Base-by-base conservation (phyloP, 2,329 filamentous ascomycete species). In the Sarocladium oryzae region DNA sequence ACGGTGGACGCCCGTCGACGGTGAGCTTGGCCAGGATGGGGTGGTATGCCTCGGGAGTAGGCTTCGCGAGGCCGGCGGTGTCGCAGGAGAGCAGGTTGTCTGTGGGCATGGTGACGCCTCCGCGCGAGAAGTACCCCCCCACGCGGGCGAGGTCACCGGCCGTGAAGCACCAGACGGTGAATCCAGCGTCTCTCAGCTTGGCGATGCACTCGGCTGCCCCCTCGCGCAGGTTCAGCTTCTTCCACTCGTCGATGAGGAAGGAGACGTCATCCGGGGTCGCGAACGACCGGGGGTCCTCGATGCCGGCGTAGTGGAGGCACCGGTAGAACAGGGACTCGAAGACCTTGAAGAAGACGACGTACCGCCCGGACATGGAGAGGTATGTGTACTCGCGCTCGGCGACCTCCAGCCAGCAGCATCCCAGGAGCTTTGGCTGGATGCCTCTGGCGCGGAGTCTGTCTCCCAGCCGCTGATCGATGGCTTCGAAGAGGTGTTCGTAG, bases 71-170 rank as follows among this genome's bases (percentile, higher is more conserved):
- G 0, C 72, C 69, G 13, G 63, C 58, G 0, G 60, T 60, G 55
- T 81, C 77, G 55, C 78, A 82, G 7, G 68, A 72, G 18, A 79
- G 60, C 21, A 82, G 66, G 51, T 78, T 75, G 57, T 75, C 74
- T 1, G 58, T 50, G 0, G 76, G 74, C 65, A 81, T 73, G 2
- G 75, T 68, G 10, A 81, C 64, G 0, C 72, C 73, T 0, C 64
- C 72, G 1, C 65, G 62, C n/a, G 65, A 57, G 54, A 82, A 79
- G 54, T 81, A 82, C 0, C 75, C 76, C 7, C 64, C 58, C 2
- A 81, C 77, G 5, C 77, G 63, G 45, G 67, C 61, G 2, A 66
- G 58, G 57, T 81, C 77, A 1, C 73, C 78, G 0, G 75, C 73
- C 0, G 77, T 80, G 23, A 81, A 66, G 28, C 68, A 72, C 76